These are phyloP conservation scores for Lentinula raphanica DNA, from an alignment of 768 basidiomycete species.

Conservation along the genomic window DNA sequence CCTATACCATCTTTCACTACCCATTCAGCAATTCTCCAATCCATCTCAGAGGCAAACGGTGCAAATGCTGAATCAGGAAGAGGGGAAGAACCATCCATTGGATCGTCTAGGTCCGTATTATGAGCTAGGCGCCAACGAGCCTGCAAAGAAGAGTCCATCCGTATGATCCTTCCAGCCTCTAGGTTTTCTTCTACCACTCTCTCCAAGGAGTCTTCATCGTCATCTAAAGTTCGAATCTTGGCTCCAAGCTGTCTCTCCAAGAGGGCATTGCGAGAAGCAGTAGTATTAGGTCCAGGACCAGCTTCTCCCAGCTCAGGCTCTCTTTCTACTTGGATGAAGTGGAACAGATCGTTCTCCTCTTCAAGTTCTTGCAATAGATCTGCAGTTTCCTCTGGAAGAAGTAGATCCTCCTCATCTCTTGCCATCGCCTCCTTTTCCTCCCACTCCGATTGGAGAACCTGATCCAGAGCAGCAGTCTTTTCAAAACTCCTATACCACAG, in stretches of 20 bases:
- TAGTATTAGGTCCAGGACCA: background rate
- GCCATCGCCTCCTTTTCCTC: background rate
- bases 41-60: slow-evolving; percentile 14
- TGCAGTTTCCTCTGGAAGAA: too few species aligned
- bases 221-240: background rate
- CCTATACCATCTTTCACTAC: slow-evolving; percentile 12
- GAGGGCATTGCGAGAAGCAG: background rate
- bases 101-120: background rate
- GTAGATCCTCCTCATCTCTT: too few species aligned
- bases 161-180: background rate
- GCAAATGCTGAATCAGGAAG: background rate
- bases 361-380: too few species aligned
- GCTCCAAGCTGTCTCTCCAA: background rate
- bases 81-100: background rate
- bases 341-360: too few species aligned
- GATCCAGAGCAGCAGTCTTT: background rate
- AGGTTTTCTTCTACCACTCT: too few species aligned
- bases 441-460: background rate
- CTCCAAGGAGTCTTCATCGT: too few species aligned
- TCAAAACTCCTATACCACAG: background rate
- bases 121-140: background rate
- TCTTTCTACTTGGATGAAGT: too few species aligned
- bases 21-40: slow-evolving; percentile 21
- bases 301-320: background rate
- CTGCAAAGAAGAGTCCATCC: background rate